A percentile compares a stretch with the other conserved stretches of the same genome.
These are phyloP conservation scores for Raphanus hybrid DNA, from an alignment of 441 rosid genomes.

Conservation along the genomic window DNA sequence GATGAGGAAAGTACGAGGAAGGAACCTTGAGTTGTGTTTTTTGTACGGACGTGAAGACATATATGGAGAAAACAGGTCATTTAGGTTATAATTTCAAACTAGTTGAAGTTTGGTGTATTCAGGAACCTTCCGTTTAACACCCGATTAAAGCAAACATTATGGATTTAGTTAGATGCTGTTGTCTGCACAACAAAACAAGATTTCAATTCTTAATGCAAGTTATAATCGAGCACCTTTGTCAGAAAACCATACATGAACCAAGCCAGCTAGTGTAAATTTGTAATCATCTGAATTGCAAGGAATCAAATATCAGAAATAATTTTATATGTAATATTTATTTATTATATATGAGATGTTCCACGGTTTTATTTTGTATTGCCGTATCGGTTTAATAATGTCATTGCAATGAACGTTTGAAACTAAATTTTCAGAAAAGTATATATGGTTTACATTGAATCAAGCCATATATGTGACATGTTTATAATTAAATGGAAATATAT, in stretches of 20 bases:
- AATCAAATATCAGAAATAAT: not conserved
- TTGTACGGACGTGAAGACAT: conserved; percentile 40
- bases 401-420: conserved; percentile 4
- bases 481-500: not conserved
- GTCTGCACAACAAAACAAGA: conserved; percentile 29
- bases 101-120: conserved; percentile 25
- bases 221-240: not conserved
- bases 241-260: conserved; percentile 39
- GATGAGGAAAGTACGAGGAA: conserved; percentile 39
- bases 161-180: conserved; percentile 22
- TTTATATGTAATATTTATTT: not conserved
- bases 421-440: not conserved
- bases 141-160: not conserved
- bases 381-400: conserved; percentile 21
- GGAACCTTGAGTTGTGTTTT: conserved; percentile 21
- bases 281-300: conserved; percentile 26
- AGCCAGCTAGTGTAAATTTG: conserved; percentile 29
- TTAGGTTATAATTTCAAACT: conserved; percentile 30
- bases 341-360: not conserved
- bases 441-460: not conserved
- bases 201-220: not conserved
- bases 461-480: not conserved
- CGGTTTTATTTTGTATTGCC: not conserved
- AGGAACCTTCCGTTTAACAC: conserved; percentile 34
- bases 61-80: conserved; percentile 21